Conservation (phyloP, 2,329 filamentous ascomycete species). For the Fusarium nanum region DNA sequence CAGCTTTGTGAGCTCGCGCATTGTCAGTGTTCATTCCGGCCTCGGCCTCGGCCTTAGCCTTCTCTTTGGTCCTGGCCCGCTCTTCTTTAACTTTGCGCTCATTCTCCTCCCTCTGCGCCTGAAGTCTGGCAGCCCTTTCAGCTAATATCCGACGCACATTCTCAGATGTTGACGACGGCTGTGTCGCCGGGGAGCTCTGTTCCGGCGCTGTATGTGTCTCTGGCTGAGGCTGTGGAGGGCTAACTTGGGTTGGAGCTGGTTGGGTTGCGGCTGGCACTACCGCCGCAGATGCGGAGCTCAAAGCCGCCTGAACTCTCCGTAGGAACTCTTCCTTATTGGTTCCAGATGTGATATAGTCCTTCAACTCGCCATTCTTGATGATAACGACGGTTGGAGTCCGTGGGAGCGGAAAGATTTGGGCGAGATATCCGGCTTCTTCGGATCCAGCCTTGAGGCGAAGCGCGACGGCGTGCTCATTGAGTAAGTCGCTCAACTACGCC, state of each 20-base stretch:
- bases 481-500: constrained; percentile 63
- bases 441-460: constrained; percentile 78
- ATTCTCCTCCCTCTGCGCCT: constrained; percentile 56
- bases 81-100: constrained; percentile 64
- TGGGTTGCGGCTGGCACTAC: constrained; percentile 29
- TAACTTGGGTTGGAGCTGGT: constrained; percentile 28
- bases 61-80: constrained; percentile 59
- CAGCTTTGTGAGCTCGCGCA: constrained; percentile 58
- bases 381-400: constrained; percentile 82
- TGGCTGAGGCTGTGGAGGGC: constrained; percentile 35
- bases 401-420: constrained; percentile 84
- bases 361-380: constrained; percentile 81
- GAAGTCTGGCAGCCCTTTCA: constrained; percentile 62
- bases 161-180: constrained; percentile 47
- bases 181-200: constrained; percentile 35
- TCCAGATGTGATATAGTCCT: constrained; percentile 78
- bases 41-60: constrained; percentile 57
- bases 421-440: constrained; percentile 83
- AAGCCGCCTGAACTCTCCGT: constrained; percentile 53
- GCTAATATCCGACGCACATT: constrained; percentile 57
- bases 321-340: constrained; percentile 74
- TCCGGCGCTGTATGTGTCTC: constrained; percentile 32
- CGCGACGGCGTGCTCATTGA: constrained; percentile 73
- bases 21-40: constrained; percentile 49
- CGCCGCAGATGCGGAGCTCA: constrained; percentile 45